Conservation (phyloP, 805 yeast species). For the Candida sithepensis region DNA sequence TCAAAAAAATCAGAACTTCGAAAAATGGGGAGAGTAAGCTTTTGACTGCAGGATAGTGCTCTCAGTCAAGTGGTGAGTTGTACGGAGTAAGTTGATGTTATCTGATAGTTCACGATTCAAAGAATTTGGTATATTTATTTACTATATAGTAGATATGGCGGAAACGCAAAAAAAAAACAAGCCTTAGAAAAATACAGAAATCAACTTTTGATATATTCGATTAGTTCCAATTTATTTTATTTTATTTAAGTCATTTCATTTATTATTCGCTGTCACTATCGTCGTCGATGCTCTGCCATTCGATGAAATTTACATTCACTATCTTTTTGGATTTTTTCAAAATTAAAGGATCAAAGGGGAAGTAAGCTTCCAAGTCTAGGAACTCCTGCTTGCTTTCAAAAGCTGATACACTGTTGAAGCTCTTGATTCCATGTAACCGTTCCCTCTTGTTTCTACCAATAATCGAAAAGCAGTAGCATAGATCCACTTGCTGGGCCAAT, state of each 20-base stretch:
- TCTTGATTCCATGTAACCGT: slow-evolving; percentile 45
- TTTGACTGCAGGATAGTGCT: too few relatives aligned
- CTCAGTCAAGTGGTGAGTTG: too few relatives aligned
- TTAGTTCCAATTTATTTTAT: background rate
- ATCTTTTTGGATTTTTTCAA: slow-evolving; percentile 56
- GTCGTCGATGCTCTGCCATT: slow-evolving; percentile 79
- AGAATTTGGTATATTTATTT: too few relatives aligned
- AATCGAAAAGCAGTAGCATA: slow-evolving; percentile 89
- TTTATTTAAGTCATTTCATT: background rate
- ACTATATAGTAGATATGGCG: too few relatives aligned
- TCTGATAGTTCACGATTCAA: too few relatives aligned
- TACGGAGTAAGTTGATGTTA: too few relatives aligned
- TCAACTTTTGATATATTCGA: too few relatives aligned
- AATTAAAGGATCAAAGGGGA: slow-evolving; percentile 92
- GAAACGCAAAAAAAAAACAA: too few relatives aligned
- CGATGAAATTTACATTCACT: slow-evolving; percentile 59
- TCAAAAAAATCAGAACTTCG: too few relatives aligned
- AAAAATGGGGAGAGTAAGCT: too few relatives aligned
- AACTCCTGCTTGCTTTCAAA: slow-evolving; percentile 64
- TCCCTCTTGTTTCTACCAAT: slow-evolving; percentile 86
- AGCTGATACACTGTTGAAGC: slow-evolving; percentile 10
- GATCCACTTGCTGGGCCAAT: slow-evolving; percentile 82
- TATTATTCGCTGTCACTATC: slow-evolving; percentile 26
- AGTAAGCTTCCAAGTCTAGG: slow-evolving; percentile 87
- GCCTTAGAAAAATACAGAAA: too few relatives aligned